Evolutionary conservation across 768 basidiomycete genomes (phyloP), one percentile per base, ranked within the genome.

Genomic region (Ramaria sp.): DNA sequence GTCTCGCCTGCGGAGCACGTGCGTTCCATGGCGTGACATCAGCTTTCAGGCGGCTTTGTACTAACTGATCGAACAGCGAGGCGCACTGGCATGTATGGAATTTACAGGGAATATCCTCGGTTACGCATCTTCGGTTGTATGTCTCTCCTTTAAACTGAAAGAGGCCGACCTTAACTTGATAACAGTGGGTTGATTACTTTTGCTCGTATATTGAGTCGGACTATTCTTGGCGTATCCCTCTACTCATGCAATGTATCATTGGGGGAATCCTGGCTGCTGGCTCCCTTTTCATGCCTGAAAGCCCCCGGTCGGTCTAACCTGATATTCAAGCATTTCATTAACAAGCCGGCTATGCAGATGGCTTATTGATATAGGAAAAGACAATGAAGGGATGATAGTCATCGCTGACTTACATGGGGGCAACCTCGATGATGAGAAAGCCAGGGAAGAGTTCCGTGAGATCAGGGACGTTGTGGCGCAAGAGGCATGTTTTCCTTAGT

Each of bases 51-150:
- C 45, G 20, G 54, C 51, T 24, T 27, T 54, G 57, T 50, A 53
- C 43, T 53, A 55, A 5, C 15, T 33, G 31, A 49, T 48, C 27
- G 5, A 39, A 57, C 31, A 94, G 85, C 82, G 94, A 62, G 94
- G 94, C 49, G 84, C 88, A 42, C 74, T 96, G 42, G 94, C 92
- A 1, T 93, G 91, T 64, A 91, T 96, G 80, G 93, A 96, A 65
- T 96, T 96, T 67, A 94, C 93, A 2, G 86, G 86, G 60, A 95
- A 95, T 66, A 84, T 96, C 63, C 72, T 90, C 47, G 94, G 94
- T 52, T 97, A 97, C 67, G 86, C 91, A 10, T 79, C 81, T 50
- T 92, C 88, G 17, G 91, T 95, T 62, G 91, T 92, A 73, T 60
- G 88, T 74, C 38, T 38, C 12, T 20, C 46, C 39, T 31, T 34